Evolutionary conservation across 768 basidiomycete species (phyloP).

Genomic region (Cystobasidiopsis lactophilus): DNA sequence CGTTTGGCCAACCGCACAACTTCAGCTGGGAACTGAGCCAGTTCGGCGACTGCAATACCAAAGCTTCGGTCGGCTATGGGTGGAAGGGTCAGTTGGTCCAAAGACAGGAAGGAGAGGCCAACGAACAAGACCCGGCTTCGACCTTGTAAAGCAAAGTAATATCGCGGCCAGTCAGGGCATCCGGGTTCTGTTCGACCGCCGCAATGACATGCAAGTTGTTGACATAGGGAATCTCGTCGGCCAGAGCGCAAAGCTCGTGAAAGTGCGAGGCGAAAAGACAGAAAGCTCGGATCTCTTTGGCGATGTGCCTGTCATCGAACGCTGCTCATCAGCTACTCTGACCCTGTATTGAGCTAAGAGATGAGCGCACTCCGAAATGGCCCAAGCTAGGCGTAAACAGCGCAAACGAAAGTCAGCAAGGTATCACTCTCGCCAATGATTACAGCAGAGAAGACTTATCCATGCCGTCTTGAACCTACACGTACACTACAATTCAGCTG

Average conservation of each 20-base stretch:
- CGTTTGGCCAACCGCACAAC: conserved; percentile 47
- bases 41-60: conserved; percentile 87
- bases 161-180: conserved; percentile 32
- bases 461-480: conserved; percentile 86
- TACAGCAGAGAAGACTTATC: too few relatives aligned
- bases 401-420: too few relatives aligned
- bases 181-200: conserved; percentile 43
- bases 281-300: conserved; percentile 73
- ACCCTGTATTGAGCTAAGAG: too few relatives aligned
- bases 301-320: too few relatives aligned
- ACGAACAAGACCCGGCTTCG: conserved; percentile 40
- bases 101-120: not conserved
- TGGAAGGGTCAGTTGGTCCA: not conserved
- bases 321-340: too few relatives aligned
- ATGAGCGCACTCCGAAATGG: conserved; percentile 98
- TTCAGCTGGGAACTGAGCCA: conserved; percentile 92
- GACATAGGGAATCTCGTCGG: conserved; percentile 64
- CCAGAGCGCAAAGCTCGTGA: conserved; percentile 81
- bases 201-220: conserved; percentile 92
- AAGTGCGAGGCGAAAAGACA: conserved; percentile 91
- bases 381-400: conserved; percentile 97
- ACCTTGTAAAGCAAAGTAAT: conserved; percentile 61
- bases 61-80: conserved; percentile 78
- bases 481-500: too few relatives aligned
- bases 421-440: too few relatives aligned